Base-by-base conservation (phyloP, 176 grass and related monocot genomes). In the bread wheat (Triticum aestivum) region DNA sequence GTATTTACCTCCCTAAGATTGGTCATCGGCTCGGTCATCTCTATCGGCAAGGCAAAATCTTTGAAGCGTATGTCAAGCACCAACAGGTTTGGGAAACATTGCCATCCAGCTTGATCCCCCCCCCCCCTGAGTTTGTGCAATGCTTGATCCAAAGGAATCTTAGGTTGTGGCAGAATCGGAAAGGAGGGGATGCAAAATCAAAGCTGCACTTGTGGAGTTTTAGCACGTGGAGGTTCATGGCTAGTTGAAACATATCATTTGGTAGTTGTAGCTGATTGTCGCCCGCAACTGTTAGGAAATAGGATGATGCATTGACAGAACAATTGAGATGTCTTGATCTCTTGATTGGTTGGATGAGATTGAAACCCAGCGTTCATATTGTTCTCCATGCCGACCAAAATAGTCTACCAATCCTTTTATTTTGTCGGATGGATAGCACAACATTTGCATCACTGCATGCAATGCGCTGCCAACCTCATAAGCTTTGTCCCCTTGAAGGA, bases 1-100 rank as follows among this genome's bases (percentile, higher is more conserved):
- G 29, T 56, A 54, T 77, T 77, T 58, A 77, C 17, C 29, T 77
- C 75, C 47, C 51, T 77, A 4, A 77, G 75, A 21, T 77, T 56
- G 7, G 17, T 35, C 29, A 58, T 58, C 49, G 8, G 17, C 9
- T 77, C 49, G 21, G 11, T 18, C 30, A 58, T 33, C 9, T 35
- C 17, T 20, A 4, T 4, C 30, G 12, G 5, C 7, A 56, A 7
- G 1, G n/a, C 11, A 14, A 35, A 77, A 20, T 58, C 9, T 6
- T 9, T 77, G 15, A 34, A 77, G 20, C 75, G 17, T 35, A 77
- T 12, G 15, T 77, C 47, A 77, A 77, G 29, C 49, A 77, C 51
- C 75, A 52, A 35, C 9, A 59, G 29, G 49, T 58, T 58, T 77
- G 29, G 75, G 9, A 77, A 77, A 77, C 17, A 6, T 11, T 17